Evolutionary conservation across 805 yeast genomes (phyloP), one percentile per base, ranked within the genome.

Genomic region (Candida sphagnicola): DNA sequence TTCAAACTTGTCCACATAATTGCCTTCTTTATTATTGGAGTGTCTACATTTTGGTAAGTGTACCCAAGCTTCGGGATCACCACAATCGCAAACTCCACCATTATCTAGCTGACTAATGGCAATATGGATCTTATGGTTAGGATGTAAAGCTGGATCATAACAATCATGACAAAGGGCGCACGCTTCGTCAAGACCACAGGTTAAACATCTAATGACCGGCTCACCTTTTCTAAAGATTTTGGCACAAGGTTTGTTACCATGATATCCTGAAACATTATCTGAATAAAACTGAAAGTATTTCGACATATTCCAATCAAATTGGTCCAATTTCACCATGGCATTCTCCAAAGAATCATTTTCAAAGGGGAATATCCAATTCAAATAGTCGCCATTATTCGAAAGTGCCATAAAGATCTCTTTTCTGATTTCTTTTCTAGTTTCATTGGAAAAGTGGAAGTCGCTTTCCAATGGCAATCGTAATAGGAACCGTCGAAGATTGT

Each of bases 81-180:
- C 95, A 57, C 96, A 87, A 53, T 87, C 96, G 56, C 95, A 85
- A 14, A 82, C 84, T 0, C 93, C 93, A 28, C 90, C 86, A 41
- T 77, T 83, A 43, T 78, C 84, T 37, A 85, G 67, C 31, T 76
- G 77, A 41, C 82, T 75, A 5, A 85, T 77, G 28, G 77, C 69
- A 13, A 79, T 74, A 40, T 80, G 76, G 6, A 85, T 80, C 34
- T 78, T 75, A 57, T 90, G 98, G 32, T 79, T 91, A 25, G 55
- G 53, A 59, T 90, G 98, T 39, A 74, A 70, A 3, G 76, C 78
- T 2, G 80, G 77, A 35, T 80, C 77, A 61, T 70, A 90, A 56
- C 98, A 90, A 42, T 73, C 65, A 8, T 80, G 72, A 56, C 98
- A 90, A 8, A 90, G 61, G 0, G 90, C 95, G 58, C 95, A 84